Conservation (phyloP, 805 yeast genomes). For the Tetrapisispora taiwanensis region DNA sequence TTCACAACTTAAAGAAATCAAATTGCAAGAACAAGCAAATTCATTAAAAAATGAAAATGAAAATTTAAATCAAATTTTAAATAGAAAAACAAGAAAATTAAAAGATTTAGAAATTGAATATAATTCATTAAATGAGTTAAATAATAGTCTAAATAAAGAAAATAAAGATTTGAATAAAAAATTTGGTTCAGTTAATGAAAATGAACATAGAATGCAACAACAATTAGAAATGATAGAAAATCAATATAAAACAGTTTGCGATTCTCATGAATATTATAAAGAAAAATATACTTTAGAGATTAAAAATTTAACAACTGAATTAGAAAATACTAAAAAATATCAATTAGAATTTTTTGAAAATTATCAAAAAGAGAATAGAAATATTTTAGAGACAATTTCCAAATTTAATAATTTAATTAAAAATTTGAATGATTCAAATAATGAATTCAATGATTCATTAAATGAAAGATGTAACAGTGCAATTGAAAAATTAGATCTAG, state of each 20-base stretch:
- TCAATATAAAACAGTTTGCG: slow-evolving; percentile 19
- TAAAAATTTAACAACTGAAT: slow-evolving; percentile 4
- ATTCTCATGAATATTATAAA: slow-evolving; percentile 19
- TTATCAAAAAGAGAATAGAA: background rate
- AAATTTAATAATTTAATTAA: background rate
- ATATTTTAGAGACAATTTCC: background rate
- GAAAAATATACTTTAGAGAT: slow-evolving; percentile 18
- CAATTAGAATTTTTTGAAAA: background rate
- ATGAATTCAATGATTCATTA: background rate
- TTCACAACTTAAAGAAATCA: slow-evolving; percentile 33
- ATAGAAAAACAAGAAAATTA: slow-evolving; percentile 61
- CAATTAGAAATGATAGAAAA: slow-evolving; percentile 2
- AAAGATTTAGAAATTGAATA: slow-evolving; percentile 35
- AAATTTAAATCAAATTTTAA: slow-evolving; percentile 55
- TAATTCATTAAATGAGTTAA: background rate
- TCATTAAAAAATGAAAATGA: slow-evolving; percentile 71
- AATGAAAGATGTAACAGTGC: slow-evolving; percentile 1
- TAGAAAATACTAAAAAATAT: slow-evolving; percentile 2
- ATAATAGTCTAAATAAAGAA: background rate
- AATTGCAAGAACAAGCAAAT: slow-evolving; percentile 43
- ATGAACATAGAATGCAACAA: background rate
- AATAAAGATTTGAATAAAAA: background rate
- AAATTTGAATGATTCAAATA: background rate
- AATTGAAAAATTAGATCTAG: slow-evolving; percentile 5
- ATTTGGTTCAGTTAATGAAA: slow-evolving; percentile 1